Conservation (phyloP, 495 filamentous ascomycete species). For the Aspergillus baeticus region DNA sequence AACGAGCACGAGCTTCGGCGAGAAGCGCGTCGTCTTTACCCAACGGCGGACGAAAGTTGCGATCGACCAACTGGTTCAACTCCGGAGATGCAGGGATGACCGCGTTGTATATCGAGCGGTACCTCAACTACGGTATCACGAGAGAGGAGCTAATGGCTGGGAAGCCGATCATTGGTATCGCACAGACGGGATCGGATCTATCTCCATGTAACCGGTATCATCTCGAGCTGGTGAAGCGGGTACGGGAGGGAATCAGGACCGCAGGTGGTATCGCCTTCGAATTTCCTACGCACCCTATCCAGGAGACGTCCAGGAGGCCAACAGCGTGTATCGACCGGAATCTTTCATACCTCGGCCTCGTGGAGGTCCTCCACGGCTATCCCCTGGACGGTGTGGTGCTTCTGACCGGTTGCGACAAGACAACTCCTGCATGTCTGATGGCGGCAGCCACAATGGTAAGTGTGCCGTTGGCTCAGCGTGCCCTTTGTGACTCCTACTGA, state of each 20-base stretch:
- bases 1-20: conserved; percentile 27
- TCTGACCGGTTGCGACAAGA: conserved; percentile 59
- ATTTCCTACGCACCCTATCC: conserved; percentile 57
- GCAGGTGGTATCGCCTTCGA: conserved; percentile 57
- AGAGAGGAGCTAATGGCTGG: conserved; percentile 52
- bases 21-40: conserved; percentile 17
- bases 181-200: conserved; percentile 54
- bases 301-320: conserved; percentile 49
- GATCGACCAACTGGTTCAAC: conserved; percentile 50
- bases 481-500: not conserved
- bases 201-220: conserved; percentile 55
- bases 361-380: conserved; percentile 52
- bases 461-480: not conserved
- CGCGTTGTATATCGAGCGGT: conserved; percentile 53
- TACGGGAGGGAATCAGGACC: conserved; percentile 52
- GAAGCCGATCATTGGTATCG: conserved; percentile 58
- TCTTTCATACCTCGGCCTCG: conserved; percentile 50
- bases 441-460: conserved; percentile 54
- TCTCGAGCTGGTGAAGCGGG: conserved; percentile 50
- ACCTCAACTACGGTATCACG: conserved; percentile 55
- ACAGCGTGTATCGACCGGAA: conserved; percentile 55
- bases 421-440: conserved; percentile 55
- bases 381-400: conserved; percentile 55
- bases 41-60: conserved; percentile 32
- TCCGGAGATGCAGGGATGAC: conserved; percentile 49